Evolutionary conservation across 306 rosid genomes (phyloP), one percentile per base, ranked within the genome.

Genomic region (Trifolium dubium): DNA sequence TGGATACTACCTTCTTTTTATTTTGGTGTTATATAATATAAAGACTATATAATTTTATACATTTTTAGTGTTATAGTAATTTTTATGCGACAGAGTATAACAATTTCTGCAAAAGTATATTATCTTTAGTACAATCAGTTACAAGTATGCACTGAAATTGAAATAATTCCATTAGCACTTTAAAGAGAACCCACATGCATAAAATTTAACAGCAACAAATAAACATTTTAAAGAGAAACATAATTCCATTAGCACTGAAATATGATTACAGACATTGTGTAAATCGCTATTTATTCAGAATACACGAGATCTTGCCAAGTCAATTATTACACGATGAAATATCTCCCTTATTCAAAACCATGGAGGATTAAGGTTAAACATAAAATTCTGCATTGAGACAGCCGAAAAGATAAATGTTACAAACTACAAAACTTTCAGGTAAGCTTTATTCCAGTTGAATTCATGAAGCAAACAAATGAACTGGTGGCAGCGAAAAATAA

Each of bases 311-410:
- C 65, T 51, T 75, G 69, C 54, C 30, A 2, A 72, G 51, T 29
- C 62, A 56, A 32, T 62, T 43, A 19, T 53, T 64, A 69, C 67
- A 51, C 71, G 15, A 31, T 15, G 62, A 15, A 49, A 29, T 12
- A 29, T 31, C 71, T 19, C 69, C 35, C n/a, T 29, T 63, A 61
- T 71, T 71, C 71, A 43, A 56, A 75, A 75, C 37, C 51, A 63
- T 23, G 67, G 37, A 69, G 41, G 56, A 65, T 46, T 28, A 43
- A 23, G 63, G 10, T 14, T 61, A 34, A 43, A 68, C 34, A 55
- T 65, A 28, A 47, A 71, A 34, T n/a, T 34, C 3, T 65, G 43
- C 23, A 29, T 41, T 71, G n/a, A 68, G 56, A 40, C 43, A 67
- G 10, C 37, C 10, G 28, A 40, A 55, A 44, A 37, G 28, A 23